These are phyloP conservation scores for Zoysia matrella DNA, from an alignment of 202 grass and related monocot species.

Conservation along the genomic window DNA sequence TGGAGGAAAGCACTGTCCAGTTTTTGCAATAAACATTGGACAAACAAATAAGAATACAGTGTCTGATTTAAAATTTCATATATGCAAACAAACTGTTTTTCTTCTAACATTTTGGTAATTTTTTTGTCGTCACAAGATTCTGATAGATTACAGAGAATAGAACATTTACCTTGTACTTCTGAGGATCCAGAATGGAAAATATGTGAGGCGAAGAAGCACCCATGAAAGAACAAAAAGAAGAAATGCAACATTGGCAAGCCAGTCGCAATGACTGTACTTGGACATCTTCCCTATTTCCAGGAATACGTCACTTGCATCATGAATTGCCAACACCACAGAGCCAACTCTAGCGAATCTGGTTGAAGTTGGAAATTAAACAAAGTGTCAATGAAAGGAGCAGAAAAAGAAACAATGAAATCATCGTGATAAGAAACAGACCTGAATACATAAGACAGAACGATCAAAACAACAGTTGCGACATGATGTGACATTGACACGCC, in stretches of 20 bases:
- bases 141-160: constrained; percentile 15
- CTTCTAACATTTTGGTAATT: not conserved
- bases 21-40: not conserved
- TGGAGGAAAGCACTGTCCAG: not conserved
- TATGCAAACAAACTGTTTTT: not conserved
- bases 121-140: constrained; percentile 16
- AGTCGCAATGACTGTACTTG: constrained; percentile 81
- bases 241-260: constrained; percentile 72
- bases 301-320: constrained; percentile 95
- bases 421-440: constrained; percentile 57
- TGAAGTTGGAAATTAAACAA: not conserved
- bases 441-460: constrained; percentile 83
- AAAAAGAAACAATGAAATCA: not conserved
- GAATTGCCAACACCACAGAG: constrained; percentile 82
- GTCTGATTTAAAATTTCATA: constrained; percentile 11
- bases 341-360: constrained; percentile 85
- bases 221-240: constrained; percentile 88
- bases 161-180: constrained; percentile 87
- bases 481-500: constrained; percentile 29
- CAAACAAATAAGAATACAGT: constrained; percentile 6
- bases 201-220: constrained; percentile 81
- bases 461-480: constrained; percentile 68
- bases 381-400: not conserved
- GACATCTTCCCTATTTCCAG: constrained; percentile 93
- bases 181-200: constrained; percentile 95